phyloP scores from a whole-genome alignment of 768 basidiomycete genomes.

The Gyrodon lividus region DNA sequence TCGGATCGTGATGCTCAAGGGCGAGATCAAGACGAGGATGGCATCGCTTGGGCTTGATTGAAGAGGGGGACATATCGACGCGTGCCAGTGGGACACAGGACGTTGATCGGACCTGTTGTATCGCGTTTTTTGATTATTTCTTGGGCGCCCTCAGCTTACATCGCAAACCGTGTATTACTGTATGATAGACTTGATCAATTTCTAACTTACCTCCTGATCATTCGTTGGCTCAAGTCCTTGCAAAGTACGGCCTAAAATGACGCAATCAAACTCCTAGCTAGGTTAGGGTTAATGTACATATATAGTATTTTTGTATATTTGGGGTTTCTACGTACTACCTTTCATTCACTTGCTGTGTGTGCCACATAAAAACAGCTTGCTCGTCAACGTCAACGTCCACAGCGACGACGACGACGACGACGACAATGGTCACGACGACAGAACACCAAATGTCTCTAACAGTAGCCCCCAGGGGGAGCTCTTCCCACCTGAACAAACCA shows the following conservation, averaged over 20 bases:
- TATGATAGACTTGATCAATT: not conserved
- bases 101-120: not conserved
- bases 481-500: conserved; percentile 44
- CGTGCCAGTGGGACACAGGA: not conserved
- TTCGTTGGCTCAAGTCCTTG: too few species aligned
- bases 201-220: too few species aligned
- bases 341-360: too few species aligned
- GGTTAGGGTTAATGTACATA: not conserved
- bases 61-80: not conserved
- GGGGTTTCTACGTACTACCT: conserved; percentile 1
- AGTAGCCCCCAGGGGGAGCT: conserved; percentile 39
- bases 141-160: too few species aligned
- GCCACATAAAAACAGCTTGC: conserved; percentile 7
- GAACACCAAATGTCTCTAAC: conserved; percentile 61
- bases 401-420: conserved; percentile 7
- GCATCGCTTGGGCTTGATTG: conserved; percentile 38
- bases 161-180: too few species aligned
- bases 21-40: conserved; percentile 67
- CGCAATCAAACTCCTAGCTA: too few species aligned
- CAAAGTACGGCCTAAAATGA: too few species aligned
- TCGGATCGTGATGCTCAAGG: conserved; percentile 63
- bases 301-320: conserved; percentile 16
- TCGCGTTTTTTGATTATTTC: not conserved
- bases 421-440: conserved; percentile 40
- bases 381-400: conserved; percentile 2